A percentile compares a stretch with the other conserved stretches of the same genome.
Conservation (phyloP, 495 filamentous ascomycete genomes). For the Penicillium arizonense region DNA sequence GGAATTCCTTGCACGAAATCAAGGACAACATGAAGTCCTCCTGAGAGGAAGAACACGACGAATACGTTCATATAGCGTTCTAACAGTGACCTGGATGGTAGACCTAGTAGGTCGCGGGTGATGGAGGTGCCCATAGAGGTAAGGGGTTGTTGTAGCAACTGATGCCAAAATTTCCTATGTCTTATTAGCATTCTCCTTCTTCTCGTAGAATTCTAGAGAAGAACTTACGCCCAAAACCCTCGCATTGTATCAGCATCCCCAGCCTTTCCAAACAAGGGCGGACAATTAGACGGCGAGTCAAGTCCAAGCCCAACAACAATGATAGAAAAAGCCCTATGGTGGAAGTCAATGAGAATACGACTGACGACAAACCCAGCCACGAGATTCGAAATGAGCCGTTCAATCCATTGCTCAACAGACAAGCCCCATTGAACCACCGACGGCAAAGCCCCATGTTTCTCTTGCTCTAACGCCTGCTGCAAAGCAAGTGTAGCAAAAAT, state of each 20-base stretch:
- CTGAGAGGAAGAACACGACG: conserved; percentile 33
- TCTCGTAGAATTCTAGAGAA: not conserved
- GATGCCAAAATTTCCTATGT: conserved; percentile 43
- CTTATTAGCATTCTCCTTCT: not conserved
- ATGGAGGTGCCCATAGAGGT: conserved; percentile 22
- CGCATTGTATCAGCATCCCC: conserved; percentile 31
- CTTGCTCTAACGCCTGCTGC: conserved; percentile 13
- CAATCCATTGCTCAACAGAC: conserved; percentile 18
- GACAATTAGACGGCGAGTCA: conserved; percentile 28
- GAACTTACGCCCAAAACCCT: conserved; percentile 31
- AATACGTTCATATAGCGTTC: conserved; percentile 29
- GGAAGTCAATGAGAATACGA: conserved; percentile 20
- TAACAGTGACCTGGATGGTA: conserved; percentile 17
- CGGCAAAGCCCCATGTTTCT: conserved; percentile 6
- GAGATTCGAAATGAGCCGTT: conserved; percentile 16
- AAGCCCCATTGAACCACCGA: conserved; percentile 17
- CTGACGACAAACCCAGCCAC: conserved; percentile 20
- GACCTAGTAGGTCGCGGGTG: conserved; percentile 18
- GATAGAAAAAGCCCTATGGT: conserved; percentile 19
- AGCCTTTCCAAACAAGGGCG: conserved; percentile 32
- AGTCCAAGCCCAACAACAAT: conserved; percentile 18
- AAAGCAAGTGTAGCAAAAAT: conserved; percentile 13
- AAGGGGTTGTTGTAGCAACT: conserved; percentile 32
- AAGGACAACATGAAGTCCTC: conserved; percentile 26
- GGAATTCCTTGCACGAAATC: conserved; percentile 29